phyloP scores from a whole-genome alignment of 352 stramenopile genomes.

The Pythium periplocum region DNA sequence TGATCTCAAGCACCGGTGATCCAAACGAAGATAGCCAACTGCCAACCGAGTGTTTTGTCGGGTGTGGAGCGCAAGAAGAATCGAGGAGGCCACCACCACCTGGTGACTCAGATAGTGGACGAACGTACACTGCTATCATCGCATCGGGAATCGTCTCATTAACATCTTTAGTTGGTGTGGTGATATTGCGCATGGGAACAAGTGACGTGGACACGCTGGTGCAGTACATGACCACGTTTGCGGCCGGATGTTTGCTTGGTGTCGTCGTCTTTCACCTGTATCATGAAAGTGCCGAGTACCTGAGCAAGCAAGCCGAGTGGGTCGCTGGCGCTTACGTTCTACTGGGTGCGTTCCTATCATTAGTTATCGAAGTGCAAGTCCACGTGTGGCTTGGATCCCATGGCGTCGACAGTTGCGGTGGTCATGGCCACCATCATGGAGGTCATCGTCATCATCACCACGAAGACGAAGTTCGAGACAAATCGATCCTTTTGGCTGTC shows the following conservation, averaged over 20 bases:
- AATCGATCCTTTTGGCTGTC: background rate
- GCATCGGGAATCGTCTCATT: conserved; percentile 20
- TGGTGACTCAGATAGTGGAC: no score
- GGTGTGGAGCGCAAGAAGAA: conserved; percentile 1
- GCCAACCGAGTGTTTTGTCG: conserved; percentile 12
- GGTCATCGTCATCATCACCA: conserved; percentile 3
- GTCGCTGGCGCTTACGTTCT: conserved; percentile 18
- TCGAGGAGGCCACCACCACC: background rate
- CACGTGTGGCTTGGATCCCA: conserved; percentile 17
- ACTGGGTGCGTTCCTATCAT: conserved; percentile 15
- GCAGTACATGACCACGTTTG: conserved; percentile 29
- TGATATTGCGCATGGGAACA: conserved; percentile 20
- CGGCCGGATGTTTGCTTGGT: conserved; percentile 24
- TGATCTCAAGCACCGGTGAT: background rate
- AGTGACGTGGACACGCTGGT: conserved; percentile 17
- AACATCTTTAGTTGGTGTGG: conserved; percentile 21
- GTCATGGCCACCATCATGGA: background rate
- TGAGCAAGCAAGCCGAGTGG: conserved; percentile 15
- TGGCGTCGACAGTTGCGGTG: conserved; percentile 8
- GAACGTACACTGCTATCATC: conserved; percentile 4
- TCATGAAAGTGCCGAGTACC: conserved; percentile 26
- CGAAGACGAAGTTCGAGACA: background rate
- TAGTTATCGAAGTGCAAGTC: conserved; percentile 20
- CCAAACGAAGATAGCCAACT: background rate
- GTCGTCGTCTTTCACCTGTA: conserved; percentile 38